Conservation (phyloP, 1,284 basidiomycete genomes). For the Melampsora americana region DNA sequence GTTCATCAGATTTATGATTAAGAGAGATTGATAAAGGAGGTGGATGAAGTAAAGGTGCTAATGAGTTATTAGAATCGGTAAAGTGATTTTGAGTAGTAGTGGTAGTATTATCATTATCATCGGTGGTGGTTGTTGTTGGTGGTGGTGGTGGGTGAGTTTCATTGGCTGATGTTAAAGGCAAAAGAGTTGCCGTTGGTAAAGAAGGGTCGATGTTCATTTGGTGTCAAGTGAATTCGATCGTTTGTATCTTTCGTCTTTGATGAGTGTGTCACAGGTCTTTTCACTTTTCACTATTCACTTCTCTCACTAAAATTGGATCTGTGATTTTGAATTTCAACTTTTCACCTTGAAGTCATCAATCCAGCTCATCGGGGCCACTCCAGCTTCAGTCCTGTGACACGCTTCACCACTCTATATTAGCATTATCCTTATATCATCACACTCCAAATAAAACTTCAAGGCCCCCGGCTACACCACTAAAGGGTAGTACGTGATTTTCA, state of each 20-base stretch:
- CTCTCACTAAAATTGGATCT: no score
- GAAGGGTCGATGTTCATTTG: constrained; percentile 10
- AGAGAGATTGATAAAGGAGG: background rate
- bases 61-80: background rate
- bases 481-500: no score
- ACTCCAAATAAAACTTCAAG: no score
- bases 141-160: background rate
- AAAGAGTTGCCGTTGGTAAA: background rate
- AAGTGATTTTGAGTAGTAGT: background rate
- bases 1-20: background rate
- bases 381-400: no score
- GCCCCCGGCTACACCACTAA: no score
- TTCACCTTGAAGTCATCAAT: no score
- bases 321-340: no score
- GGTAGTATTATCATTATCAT: no score
- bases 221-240: background rate
- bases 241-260: background rate
- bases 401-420: no score
- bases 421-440: no score
- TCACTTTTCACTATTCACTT: background rate
- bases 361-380: no score
- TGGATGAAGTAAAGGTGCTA: constrained; percentile 2
- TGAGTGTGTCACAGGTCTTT: constrained; percentile 13
- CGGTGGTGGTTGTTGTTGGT: background rate
- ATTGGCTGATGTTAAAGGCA: background rate